Conservation (phyloP, 1,284 basidiomycete genomes). For the Malassezia sympodialis region DNA sequence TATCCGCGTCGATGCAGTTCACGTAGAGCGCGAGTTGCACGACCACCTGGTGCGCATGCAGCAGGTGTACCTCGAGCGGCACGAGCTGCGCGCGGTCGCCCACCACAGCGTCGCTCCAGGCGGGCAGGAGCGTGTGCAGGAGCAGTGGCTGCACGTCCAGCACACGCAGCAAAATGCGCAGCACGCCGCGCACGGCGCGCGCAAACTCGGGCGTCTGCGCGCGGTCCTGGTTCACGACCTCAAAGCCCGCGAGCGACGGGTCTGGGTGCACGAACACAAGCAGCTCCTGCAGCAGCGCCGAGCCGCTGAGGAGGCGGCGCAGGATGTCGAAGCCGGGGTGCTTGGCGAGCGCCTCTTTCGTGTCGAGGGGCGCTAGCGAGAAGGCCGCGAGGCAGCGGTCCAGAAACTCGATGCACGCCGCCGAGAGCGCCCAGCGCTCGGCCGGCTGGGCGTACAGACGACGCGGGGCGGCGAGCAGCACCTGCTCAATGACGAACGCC, state of each 20-base stretch:
- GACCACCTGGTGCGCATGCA: constrained; percentile 64
- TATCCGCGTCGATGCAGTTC: constrained; percentile 62
- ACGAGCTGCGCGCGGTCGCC: constrained; percentile 50
- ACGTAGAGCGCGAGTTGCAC: constrained; percentile 76
- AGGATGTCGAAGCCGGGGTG: constrained; percentile 85
- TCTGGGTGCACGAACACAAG: constrained; percentile 58
- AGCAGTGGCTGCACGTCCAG: constrained; percentile 80
- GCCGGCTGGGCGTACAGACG: constrained; percentile 65
- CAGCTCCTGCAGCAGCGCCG: constrained; percentile 61
- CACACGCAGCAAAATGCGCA: constrained; percentile 71
- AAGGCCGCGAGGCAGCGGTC: constrained; percentile 72
- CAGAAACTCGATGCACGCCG: constrained; percentile 71
- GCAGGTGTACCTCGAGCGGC: constrained; percentile 62
- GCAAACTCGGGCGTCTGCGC: constrained; percentile 60
- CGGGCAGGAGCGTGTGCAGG: constrained; percentile 73
- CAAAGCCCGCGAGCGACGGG: constrained; percentile 33
- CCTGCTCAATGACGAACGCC: constrained; percentile 76
- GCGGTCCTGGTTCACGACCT: constrained; percentile 58
- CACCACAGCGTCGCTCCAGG: constrained; percentile 55
- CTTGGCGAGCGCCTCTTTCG: constrained; percentile 50
- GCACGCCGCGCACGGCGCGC: constrained; percentile 64
- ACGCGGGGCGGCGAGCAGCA: constrained; percentile 56
- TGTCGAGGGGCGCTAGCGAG: constrained; percentile 53
- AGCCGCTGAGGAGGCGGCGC: constrained; percentile 64
- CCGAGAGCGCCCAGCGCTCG: constrained; percentile 78